Conservation (phyloP, 2,329 filamentous ascomycete genomes). For the Sporothrix inflata region DNA sequence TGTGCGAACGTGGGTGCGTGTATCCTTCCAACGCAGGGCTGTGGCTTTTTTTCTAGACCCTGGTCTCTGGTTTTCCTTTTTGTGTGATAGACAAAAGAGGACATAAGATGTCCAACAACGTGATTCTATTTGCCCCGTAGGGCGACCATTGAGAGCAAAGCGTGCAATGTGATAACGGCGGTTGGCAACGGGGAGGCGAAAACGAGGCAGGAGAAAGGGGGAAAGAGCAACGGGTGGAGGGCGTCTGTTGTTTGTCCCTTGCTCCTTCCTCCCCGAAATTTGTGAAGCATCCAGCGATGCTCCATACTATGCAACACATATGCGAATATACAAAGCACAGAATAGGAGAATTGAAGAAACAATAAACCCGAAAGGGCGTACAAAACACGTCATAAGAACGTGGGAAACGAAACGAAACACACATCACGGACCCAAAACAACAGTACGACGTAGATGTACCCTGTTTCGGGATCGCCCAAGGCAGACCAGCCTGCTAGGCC, state of each 20-base stretch:
- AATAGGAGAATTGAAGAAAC: background rate
- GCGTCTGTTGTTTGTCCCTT: background rate
- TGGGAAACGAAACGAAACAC: background rate
- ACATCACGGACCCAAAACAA: background rate
- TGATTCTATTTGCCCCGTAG: slow-evolving; percentile 27
- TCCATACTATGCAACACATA: background rate
- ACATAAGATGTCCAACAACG: background rate
- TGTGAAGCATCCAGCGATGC: background rate
- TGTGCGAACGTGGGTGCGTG: background rate
- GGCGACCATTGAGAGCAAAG: slow-evolving; percentile 30
- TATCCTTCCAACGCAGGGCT: background rate
- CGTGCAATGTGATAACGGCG: background rate
- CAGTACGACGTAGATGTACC: background rate
- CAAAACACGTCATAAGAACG: slow-evolving; percentile 3
- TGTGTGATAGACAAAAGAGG: background rate
- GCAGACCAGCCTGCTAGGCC: slow-evolving; percentile 19
- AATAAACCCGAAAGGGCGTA: background rate
- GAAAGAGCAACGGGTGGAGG: background rate
- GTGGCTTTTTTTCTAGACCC: background rate
- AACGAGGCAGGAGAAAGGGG: slow-evolving; percentile 8
- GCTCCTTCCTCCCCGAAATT: background rate
- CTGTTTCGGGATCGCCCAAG: background rate
- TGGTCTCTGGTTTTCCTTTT: background rate
- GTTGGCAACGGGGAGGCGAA: slow-evolving; percentile 20
- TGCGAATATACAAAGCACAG: background rate